Evolutionary conservation across 2,329 filamentous ascomycete species (phyloP).

Genomic region (Talaromyces funiculosus): DNA sequence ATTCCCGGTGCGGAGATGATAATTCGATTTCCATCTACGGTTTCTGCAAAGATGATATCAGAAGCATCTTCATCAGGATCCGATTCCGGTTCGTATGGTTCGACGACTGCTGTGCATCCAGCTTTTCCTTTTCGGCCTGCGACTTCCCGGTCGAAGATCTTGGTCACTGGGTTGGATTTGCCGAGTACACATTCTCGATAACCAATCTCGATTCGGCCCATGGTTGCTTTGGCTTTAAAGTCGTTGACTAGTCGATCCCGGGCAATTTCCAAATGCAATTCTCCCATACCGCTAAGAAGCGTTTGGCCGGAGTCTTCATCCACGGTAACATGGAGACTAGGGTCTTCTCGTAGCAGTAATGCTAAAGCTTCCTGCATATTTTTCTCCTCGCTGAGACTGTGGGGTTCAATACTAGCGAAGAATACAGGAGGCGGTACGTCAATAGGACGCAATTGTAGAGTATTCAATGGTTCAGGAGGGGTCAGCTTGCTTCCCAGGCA

Average conservation of each 20-base stretch:
- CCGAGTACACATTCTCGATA: conserved; percentile 77
- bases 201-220: conserved; percentile 89
- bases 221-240: conserved; percentile 76
- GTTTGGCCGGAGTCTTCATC: conserved; percentile 92
- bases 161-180: conserved; percentile 52
- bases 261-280: conserved; percentile 90
- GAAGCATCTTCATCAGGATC: conserved; percentile 19
- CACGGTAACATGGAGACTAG: conserved; percentile 75
- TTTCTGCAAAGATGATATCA: conserved; percentile 37
- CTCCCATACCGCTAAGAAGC: conserved; percentile 91
- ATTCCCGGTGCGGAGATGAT: conserved; percentile 51
- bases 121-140: conserved; percentile 75
- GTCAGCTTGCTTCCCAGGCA: conserved; percentile 60
- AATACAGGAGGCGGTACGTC: conserved; percentile 90
- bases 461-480: conserved; percentile 63
- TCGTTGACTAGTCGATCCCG: conserved; percentile 81
- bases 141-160: conserved; percentile 70
- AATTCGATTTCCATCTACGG: conserved; percentile 65
- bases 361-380: conserved; percentile 69
- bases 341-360: conserved; percentile 82
- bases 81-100: conserved; percentile 47
- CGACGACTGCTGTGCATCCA: conserved; percentile 63
- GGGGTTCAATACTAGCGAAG: conserved; percentile 85
- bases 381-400: conserved; percentile 72
- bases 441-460: conserved; percentile 78